Conservation (phyloP, 2,329 filamentous ascomycete genomes). For the Cucurbitaria berberidis region DNA sequence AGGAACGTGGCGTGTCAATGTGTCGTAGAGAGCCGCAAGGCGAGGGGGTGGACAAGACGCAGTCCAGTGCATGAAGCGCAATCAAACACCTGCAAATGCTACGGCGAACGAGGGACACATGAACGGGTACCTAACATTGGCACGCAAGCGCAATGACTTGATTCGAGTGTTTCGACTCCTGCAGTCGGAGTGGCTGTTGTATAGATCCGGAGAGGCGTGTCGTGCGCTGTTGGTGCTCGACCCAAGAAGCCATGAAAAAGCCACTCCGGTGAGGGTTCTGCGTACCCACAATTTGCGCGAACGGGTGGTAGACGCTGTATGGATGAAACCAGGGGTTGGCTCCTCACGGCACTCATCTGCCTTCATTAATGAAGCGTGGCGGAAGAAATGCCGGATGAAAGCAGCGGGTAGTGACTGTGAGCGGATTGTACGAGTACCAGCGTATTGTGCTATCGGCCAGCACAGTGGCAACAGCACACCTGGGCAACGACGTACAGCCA, state of each 20-base stretch:
- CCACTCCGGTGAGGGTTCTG: not conserved
- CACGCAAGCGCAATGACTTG: no score
- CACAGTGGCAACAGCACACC: conserved; percentile 8
- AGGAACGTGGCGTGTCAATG: conserved; percentile 27
- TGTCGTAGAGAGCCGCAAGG: conserved; percentile 14
- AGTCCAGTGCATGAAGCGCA: conserved; percentile 19
- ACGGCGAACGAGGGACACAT: not conserved
- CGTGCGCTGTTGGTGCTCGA: not conserved
- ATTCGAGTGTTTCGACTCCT: not conserved
- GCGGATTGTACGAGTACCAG: conserved; percentile 1
- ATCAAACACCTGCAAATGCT: conserved; percentile 13
- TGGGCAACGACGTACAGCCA: conserved; percentile 9
- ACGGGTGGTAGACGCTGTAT: conserved; percentile 22
- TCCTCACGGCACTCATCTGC: conserved; percentile 16
- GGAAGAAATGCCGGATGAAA: conserved; percentile 41
- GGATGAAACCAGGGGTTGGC: conserved; percentile 27
- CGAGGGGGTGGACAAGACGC: not conserved
- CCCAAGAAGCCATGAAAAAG: no score
- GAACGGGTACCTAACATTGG: no score
- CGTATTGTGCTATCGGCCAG: conserved; percentile 1
- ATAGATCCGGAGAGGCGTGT: conserved; percentile 11
- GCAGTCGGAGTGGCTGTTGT: conserved; percentile 13
- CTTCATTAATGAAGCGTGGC: conserved; percentile 25
- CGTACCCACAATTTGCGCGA: conserved; percentile 21
- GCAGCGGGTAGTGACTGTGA: conserved; percentile 13